Evolutionary conservation across 2,329 filamentous ascomycete genomes (phyloP), one percentile per base, ranked within the genome.

Genomic region (Colletotrichum spaethianum): DNA sequence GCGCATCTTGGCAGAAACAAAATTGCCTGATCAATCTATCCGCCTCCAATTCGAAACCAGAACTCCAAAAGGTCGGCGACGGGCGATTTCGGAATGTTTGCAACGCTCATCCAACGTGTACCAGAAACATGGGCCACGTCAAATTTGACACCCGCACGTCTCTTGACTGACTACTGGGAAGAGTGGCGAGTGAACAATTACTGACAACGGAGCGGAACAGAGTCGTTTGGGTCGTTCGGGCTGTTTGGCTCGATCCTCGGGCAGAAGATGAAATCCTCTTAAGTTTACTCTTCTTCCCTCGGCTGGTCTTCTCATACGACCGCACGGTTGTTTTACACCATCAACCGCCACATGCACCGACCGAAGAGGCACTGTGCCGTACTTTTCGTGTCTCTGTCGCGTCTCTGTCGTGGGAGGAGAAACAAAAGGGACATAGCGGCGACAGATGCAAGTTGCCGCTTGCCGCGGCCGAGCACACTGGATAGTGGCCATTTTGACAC

Each of bases 211-310:
- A 28, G 18, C 57, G 59, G 50, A 48, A 52, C 42, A 64, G 23
- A 23, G 53, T 57, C 53, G 55, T 63, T 53, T n/a, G 55, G 14
- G 28, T 31, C 65, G 52, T 36, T 31, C 31, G 48, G 26, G 38
- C 2, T 16, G 48, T 62, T 72, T 72, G 65, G 36, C 60, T 72
- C 57, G 65, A 72, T 72, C 59, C 59, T 72, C 69, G 69, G 69
- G 69, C 69, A 72, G 69, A 59, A 60, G 36, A 23, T 69, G 69
- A 69, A 72, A 72, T 72, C 59, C 65, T 63, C 52, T 52, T 59
- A 59, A 57, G 64, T 59, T 48, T 62, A 20, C 20, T 16, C 36
- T 46, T 53, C 56, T 42, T 36, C 46, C 62, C 9, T 11, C 31
- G 20, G 42, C 26, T 8, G 28, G 28, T 16, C 40, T 61, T 52